Evolutionary conservation across 2,329 filamentous ascomycete species (phyloP), one percentile per base, ranked within the genome.

Genomic region (Apiospora pterosperma): DNA sequence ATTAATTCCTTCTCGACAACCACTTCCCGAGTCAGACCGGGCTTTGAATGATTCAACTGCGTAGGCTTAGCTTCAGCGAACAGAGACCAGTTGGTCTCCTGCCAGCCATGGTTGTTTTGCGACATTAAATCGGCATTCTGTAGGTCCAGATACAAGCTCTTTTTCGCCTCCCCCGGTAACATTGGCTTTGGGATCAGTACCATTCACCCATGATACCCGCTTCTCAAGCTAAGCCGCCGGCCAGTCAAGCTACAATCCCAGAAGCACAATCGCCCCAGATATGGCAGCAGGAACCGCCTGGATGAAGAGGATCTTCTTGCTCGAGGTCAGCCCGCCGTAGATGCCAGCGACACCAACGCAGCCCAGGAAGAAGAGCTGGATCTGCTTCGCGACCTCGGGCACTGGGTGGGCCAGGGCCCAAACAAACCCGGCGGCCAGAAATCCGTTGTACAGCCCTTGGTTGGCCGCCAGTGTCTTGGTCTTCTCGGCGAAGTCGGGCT

Each of bases 391-490:
- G 23, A 62, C 60, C 16, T 11, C 60, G 60, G 60, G 25, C 8
- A 23, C 28, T 12, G 60, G 60, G 60, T 62, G 60, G 4, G 39
- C 60, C 21, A 62, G 60, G 19, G 38, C 60, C 60, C 60, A 62
- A 19, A 36, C 60, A 16, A 62, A 42, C 2, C 60, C 60, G 28
- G 60, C 60, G 38, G 31, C 60, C 28, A 62, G 60, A 41, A 62
- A 62, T 39, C 60, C 60, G 60, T 62, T 62, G 60, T 62, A 62
- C 4, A 62, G 60, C 8, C 60, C 60, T 41, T 62, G 60, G 60
- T 62, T 62, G 19, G 38, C 28, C 23, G 60, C 60, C 39, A 62
- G 39, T 41, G 38, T 62, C 60, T 48, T 48, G 39, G 60, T 62
- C 60, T 62, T 39, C 39, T 62, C 60, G 60, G 60, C 60, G 39